phyloP scores from a whole-genome alignment of 345 rosid genomes.

The Xanthoceras sorbifolium region DNA sequence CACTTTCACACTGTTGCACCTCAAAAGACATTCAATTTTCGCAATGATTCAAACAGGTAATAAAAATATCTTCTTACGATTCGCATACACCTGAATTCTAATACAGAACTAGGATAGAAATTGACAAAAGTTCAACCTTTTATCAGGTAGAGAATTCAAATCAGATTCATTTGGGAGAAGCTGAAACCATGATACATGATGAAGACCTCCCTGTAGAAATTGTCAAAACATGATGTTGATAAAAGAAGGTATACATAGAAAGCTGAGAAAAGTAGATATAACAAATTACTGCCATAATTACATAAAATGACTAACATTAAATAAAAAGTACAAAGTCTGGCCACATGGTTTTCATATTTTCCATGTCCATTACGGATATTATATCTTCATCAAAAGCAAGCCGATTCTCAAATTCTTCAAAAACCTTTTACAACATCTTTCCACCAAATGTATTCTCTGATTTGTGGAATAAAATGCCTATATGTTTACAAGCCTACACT shows the following conservation, averaged over 20 bases:
- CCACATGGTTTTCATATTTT: neutral
- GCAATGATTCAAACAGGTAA: slow-evolving; percentile 19
- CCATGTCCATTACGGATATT: neutral
- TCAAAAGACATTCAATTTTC: slow-evolving; percentile 23
- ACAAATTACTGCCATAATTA: neutral
- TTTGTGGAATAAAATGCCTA: neutral
- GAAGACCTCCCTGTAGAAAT: slow-evolving; percentile 74
- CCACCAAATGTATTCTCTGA: neutral
- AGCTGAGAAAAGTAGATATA: neutral
- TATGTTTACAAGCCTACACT: neutral
- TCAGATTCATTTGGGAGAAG: slow-evolving; percentile 87
- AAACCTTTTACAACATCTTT: neutral
- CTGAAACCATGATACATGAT: slow-evolving; percentile 94
- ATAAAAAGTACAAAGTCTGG: neutral
- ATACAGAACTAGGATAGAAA: neutral
- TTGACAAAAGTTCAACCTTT: slow-evolving; percentile 53
- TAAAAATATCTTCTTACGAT: neutral
- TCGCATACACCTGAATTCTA: slow-evolving; percentile 16
- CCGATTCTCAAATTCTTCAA: neutral
- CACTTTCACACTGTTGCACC: slow-evolving; percentile 55
- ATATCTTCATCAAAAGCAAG: neutral
- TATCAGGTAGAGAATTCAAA: slow-evolving; percentile 62
- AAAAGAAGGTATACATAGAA: slow-evolving; percentile 3
- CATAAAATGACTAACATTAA: neutral
- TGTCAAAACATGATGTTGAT: slow-evolving; percentile 8